Evolutionary conservation across 768 basidiomycete species (phyloP).

Genomic region (Lyophyllum decastes): DNA sequence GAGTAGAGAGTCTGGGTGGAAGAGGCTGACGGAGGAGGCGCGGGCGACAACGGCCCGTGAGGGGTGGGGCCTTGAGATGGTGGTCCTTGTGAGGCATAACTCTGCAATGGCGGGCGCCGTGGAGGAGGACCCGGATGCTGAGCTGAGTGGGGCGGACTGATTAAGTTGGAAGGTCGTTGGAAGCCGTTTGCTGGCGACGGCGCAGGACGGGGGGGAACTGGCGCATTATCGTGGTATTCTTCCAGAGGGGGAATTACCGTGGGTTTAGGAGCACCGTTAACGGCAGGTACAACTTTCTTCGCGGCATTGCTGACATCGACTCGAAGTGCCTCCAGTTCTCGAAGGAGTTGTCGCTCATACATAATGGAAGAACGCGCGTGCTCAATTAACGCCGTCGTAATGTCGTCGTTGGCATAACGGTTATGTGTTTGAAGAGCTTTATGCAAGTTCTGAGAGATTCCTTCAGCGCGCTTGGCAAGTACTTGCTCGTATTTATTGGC

Average conservation of each 20-base stretch:
- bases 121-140: constrained; percentile 22
- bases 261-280: constrained; percentile 61
- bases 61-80: constrained; percentile 14
- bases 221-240: constrained; percentile 46
- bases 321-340: constrained; percentile 84
- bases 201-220: constrained; percentile 21
- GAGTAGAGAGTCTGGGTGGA: constrained; percentile 28
- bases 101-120: constrained; percentile 18
- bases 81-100: constrained; percentile 27
- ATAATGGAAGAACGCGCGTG: constrained; percentile 90
- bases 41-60: constrained; percentile 14
- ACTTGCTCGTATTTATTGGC: constrained; percentile 89
- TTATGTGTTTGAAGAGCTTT: constrained; percentile 84
- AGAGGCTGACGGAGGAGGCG: constrained; percentile 27
- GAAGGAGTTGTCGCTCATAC: constrained; percentile 87
- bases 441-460: constrained; percentile 93
- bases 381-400: constrained; percentile 87
- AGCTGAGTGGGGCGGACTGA: constrained; percentile 38
- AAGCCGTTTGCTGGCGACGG: constrained; percentile 30
- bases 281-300: constrained; percentile 51
- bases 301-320: constrained; percentile 73
- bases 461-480: constrained; percentile 82
- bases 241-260: constrained; percentile 63
- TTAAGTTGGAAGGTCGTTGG: constrained; percentile 26
- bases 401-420: constrained; percentile 85